Evolutionary conservation across 495 filamentous ascomycete species (phyloP), one percentile per base, ranked within the genome.

Genomic region (Daldinia childiae): DNA sequence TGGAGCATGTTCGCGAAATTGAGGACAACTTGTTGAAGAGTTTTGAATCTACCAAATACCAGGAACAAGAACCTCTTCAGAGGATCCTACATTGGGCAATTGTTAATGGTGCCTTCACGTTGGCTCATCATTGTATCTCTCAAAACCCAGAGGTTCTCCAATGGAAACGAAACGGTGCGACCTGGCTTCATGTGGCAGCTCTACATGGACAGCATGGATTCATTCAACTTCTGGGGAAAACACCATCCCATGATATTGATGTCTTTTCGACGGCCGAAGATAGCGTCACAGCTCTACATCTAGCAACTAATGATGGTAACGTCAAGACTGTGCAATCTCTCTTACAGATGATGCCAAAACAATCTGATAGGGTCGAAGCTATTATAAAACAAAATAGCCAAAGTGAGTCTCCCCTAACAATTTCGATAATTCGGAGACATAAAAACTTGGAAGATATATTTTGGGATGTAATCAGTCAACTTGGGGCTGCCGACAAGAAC

Each of bases 151-250:
- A 59, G 8, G 41, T 59, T 1, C 30, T 51, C 0, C 54, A 52
- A 8, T 41, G 26, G 39, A 27, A 51, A 52, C 63, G 43, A 45
- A 38, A 17, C 29, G 63, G 63, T 29, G 41, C 55, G 4, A 58
- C 63, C 24, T 66, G 63, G 63, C 41, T 58, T 51, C 63, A 66
- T n/a, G 36, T 66, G 9, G 32, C 32, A 34, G 32, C 32, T 34
- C 32, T 34, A 2, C 32, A 34, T 12, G 32, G 11, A 4, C 32
- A 34, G 32, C 32, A 34, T 12, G 32, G 9, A 34, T 34, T 34
- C 12, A 34, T 34, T 34, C 8, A 34, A 7, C 32, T 34, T 2
- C 8, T 34, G 12, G 32, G 3, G 32, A 3, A 34, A 4, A 34
- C 32, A 29, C 27, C 27, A 12, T 11, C 9, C 11, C 32, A 34